Conservation (phyloP, 75 land plant genomes). For the Pinus albicaulis region DNA sequence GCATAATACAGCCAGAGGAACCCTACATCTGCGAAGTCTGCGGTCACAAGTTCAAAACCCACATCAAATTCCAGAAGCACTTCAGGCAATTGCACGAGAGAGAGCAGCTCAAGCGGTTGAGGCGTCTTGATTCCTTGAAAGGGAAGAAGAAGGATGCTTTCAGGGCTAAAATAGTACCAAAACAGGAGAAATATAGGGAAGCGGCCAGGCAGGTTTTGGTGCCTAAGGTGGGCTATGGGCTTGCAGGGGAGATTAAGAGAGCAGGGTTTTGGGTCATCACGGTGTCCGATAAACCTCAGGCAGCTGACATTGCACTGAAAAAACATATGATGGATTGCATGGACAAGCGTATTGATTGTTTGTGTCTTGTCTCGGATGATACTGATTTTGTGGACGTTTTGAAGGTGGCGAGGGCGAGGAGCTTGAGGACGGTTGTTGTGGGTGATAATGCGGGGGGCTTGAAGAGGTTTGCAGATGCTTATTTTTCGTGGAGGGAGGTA, state of each 20-base stretch:
- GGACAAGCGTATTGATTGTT: conserved; percentile 38
- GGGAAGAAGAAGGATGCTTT: conserved; percentile 51
- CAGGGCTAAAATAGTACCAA: conserved; percentile 41
- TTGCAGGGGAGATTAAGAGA: conserved; percentile 54
- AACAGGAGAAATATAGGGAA: conserved; percentile 66
- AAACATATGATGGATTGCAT: conserved; percentile 45
- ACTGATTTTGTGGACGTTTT: conserved; percentile 61
- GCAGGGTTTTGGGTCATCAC: conserved; percentile 67
- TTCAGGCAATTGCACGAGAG: conserved; percentile 79
- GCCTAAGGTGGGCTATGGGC: conserved; percentile 65
- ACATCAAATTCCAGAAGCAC: conserved; percentile 60
- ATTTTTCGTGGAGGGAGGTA: conserved; percentile 74
- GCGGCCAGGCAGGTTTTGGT: conserved; percentile 52
- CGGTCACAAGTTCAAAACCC: conserved; percentile 63
- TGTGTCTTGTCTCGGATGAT: conserved; percentile 84
- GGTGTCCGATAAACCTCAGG: conserved; percentile 62
- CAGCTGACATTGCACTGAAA: conserved; percentile 53
- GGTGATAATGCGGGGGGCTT: conserved; percentile 55
- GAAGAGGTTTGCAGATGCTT: conserved; percentile 53
- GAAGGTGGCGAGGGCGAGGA: conserved; percentile 47
- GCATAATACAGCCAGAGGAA: conserved; percentile 28
- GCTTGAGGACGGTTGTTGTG: conserved; percentile 74
- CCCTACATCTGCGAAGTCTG: conserved; percentile 70
- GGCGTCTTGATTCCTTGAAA: conserved; percentile 44
- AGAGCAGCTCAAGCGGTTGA: conserved; percentile 74